These are phyloP conservation scores for Tylopilus orsonianus DNA, from an alignment of 1,284 basidiomycete genomes.

Conservation along the genomic window DNA sequence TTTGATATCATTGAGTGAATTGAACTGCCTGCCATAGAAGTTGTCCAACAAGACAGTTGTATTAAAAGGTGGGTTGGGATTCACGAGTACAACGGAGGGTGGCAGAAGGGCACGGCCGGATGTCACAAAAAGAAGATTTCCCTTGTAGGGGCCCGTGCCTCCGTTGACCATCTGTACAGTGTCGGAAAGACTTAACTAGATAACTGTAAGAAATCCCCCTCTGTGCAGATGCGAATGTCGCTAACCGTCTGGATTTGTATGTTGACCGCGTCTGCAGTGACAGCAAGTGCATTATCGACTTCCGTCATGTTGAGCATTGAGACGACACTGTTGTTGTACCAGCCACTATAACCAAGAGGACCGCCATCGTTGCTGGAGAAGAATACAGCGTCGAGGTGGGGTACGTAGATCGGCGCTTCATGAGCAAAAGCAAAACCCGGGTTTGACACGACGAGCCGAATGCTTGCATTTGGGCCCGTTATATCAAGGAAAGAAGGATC, in stretches of 20 bases:
- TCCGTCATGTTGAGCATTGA: slow-evolving; percentile 47
- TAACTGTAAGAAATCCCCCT: not conserved
- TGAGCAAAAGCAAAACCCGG: slow-evolving; percentile 67
- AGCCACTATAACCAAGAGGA: slow-evolving; percentile 38
- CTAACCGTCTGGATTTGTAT: slow-evolving; percentile 55
- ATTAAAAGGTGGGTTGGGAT: slow-evolving; percentile 62
- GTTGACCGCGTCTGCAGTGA: slow-evolving; percentile 42
- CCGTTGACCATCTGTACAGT: slow-evolving; percentile 72
- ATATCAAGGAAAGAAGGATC: slow-evolving; percentile 57
- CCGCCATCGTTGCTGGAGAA: slow-evolving; percentile 50
- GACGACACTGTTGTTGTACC: slow-evolving; percentile 48
- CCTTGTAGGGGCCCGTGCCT: slow-evolving; percentile 65
- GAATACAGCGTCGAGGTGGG: slow-evolving; percentile 62
- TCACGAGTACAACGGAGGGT: slow-evolving; percentile 62
- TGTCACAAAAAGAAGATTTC: slow-evolving; percentile 61
- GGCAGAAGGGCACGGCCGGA: slow-evolving; percentile 66
- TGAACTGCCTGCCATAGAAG: slow-evolving; percentile 77
- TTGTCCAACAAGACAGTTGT: slow-evolving; percentile 66
- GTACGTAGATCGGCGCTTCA: slow-evolving; percentile 72
- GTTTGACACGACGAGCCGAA: slow-evolving; percentile 58
- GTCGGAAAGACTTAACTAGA: slow-evolving; percentile 48
- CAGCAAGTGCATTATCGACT: slow-evolving; percentile 40
- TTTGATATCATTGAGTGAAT: slow-evolving; percentile 78
- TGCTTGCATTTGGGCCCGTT: slow-evolving; percentile 56
- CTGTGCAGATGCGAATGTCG: not conserved